phyloP scores from a whole-genome alignment of 768 basidiomycete species.

The Suillus variegatus region DNA sequence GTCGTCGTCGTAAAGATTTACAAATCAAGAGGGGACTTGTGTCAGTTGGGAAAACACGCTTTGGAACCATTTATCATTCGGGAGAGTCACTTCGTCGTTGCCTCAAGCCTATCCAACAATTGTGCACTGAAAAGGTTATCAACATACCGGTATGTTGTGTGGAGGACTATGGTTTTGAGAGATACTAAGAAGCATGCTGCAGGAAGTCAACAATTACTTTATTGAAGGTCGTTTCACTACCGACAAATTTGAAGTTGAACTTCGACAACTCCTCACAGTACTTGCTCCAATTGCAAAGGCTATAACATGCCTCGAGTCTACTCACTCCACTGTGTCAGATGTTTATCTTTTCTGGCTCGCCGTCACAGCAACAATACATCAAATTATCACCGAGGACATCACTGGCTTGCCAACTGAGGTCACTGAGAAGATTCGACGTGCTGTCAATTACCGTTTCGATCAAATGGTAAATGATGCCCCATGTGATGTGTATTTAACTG shows the following conservation, averaged over 20 bases:
- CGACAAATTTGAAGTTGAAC: background rate
- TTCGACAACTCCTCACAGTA: background rate
- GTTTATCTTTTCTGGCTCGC: background rate
- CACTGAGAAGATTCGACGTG: background rate
- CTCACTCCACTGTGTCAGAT: background rate
- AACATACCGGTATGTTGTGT: background rate
- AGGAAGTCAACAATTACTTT: background rate
- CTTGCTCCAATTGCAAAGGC: background rate
- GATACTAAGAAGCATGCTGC: background rate
- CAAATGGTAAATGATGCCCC: background rate
- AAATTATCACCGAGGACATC: background rate
- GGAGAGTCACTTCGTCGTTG: constrained; percentile 1
- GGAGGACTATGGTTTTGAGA: too few species aligned
- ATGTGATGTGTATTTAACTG: background rate
- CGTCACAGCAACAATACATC: background rate
- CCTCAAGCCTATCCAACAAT: background rate
- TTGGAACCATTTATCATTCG: background rate
- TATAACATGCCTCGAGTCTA: background rate
- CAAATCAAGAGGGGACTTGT: background rate
- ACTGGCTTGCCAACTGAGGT: background rate
- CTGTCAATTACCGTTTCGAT: background rate
- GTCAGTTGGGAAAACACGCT: background rate
- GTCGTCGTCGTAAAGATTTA: background rate
- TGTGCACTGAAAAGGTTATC: background rate
- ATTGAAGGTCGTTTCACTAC: background rate